Evolutionary conservation across 495 filamentous ascomycete species (phyloP).

Genomic region (Aspergillus affinis): DNA sequence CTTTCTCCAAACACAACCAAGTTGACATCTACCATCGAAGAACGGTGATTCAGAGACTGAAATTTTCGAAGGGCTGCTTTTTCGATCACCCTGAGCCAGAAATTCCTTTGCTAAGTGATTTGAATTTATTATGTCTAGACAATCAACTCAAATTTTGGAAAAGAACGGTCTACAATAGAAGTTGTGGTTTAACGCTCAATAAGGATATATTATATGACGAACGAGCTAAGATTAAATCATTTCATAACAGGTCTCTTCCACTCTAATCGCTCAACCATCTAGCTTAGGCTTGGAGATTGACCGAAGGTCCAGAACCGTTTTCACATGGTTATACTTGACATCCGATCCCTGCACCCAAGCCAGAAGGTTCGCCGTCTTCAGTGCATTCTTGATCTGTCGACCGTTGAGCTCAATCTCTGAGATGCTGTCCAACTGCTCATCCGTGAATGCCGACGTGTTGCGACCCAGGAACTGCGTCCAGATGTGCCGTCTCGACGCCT

Average conservation of each 20-base stretch:
- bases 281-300: not conserved
- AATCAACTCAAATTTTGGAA: not conserved
- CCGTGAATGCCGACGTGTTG: slow-evolving; percentile 19
- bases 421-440: slow-evolving; percentile 33
- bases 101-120: no score
- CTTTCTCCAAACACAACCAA: no score
- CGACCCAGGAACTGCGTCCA: slow-evolving; percentile 30
- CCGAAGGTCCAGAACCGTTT: not conserved
- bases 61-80: no score
- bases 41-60: no score
- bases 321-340: not conserved
- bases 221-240: not conserved
- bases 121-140: not conserved
- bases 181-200: not conserved
- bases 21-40: no score
- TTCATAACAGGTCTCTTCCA: not conserved
- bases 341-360: slow-evolving; percentile 22
- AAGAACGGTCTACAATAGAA: not conserved
- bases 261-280: not conserved
- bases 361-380: slow-evolving; percentile 42
- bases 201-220: not conserved
- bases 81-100: no score
- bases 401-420: slow-evolving; percentile 28
- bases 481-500: slow-evolving; percentile 25
- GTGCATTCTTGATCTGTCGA: slow-evolving; percentile 51